Evolutionary conservation across 176 grass and related monocot species (phyloP), one percentile per base, ranked within the genome.

Genomic region (Zoysia pacifica): DNA sequence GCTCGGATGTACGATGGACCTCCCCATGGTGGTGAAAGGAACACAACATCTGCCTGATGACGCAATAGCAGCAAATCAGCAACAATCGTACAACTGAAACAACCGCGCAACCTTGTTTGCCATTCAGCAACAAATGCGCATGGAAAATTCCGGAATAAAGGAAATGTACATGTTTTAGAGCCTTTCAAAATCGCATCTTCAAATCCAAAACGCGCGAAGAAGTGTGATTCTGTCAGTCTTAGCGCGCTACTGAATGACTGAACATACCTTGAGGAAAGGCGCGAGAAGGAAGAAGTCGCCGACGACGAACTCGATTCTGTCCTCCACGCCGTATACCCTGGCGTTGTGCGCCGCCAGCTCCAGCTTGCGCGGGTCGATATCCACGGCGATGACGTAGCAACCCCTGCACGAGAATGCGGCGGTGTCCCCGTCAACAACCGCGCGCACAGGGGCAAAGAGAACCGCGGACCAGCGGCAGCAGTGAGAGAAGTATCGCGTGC

Each of bases 1-100:
- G 87, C 55, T 51, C 89, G 20, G 2, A 54, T 69, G 75, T 91
- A 94, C 6, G 91, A 84, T 75, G 91, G 91, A 0, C 91, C 88
- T 91, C 91, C 91, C 91, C 91, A 94, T 48, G 91, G 91, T 67
- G 91, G 91, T 47, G 88, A 94, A 86, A 94, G 83, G 76, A 94
- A 94, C 83, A 94, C 70, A 59, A 84, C 5, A 84, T 94, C 88
- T 69, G 86, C 91, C 91, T 94, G 63, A 50, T 62, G 44, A 1
- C 70, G 36, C 1, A 73, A 52, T 7, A 56, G 10, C 54, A 74
- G 60, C 28, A 67, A 67, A 77, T 86, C 39, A 87, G 42, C 8
- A 79, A 69, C 18, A 43, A 56, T 66, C 65, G 72, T 14, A 55
- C 35, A 18, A 52, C 4, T 54, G 39, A 19, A 79, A 65, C 5